Evolutionary conservation across 1,284 basidiomycete genomes (phyloP).

Genomic region (Macrocybe sp.): DNA sequence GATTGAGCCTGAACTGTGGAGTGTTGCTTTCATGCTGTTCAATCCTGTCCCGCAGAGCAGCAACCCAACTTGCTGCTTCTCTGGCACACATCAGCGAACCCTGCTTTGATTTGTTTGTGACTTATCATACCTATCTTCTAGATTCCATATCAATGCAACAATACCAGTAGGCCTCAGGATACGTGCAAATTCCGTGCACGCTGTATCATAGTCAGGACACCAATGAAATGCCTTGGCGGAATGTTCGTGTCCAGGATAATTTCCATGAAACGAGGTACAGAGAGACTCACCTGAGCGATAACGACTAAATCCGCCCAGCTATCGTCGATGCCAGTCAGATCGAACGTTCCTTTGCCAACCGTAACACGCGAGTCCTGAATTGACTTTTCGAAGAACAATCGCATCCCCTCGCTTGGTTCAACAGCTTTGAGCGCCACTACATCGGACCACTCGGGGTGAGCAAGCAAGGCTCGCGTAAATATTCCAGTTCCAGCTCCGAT

Average conservation of each 20-base stretch:
- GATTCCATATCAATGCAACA: constrained; percentile 73
- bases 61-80: constrained; percentile 62
- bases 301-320: constrained; percentile 72
- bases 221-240: constrained; percentile 70
- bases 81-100: constrained; percentile 26
- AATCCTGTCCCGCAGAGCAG: constrained; percentile 56
- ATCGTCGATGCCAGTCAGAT: constrained; percentile 48
- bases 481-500: constrained; percentile 74
- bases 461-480: constrained; percentile 71
- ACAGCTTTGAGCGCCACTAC: constrained; percentile 55
- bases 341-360: constrained; percentile 59
- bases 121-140: constrained; percentile 59
- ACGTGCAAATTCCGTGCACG: constrained; percentile 62
- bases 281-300: constrained; percentile 57
- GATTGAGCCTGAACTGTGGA: constrained; percentile 68
- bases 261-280: not conserved
- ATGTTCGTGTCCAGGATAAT: not conserved
- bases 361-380: constrained; percentile 47
- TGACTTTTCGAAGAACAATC: constrained; percentile 50
- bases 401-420: constrained; percentile 75
- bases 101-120: not conserved
- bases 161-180: constrained; percentile 65
- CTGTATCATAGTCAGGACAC: constrained; percentile 68
- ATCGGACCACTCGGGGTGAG: constrained; percentile 49
- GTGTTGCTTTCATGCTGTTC: constrained; percentile 63